phyloP scores from a whole-genome alignment of 352 stramenopile species.

The Blastocystis sp. region DNA sequence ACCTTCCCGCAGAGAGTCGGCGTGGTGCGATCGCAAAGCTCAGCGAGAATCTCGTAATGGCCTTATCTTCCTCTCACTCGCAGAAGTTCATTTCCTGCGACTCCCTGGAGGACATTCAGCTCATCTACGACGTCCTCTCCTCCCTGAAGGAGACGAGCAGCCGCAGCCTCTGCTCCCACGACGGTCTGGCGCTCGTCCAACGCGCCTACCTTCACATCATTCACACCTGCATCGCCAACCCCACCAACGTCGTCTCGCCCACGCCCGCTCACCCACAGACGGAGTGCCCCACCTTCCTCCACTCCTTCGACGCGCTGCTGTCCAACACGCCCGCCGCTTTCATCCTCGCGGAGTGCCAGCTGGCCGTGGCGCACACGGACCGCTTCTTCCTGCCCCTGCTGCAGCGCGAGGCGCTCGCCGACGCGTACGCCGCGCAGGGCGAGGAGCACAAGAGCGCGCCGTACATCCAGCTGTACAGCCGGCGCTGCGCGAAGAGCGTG shows the following conservation, averaged over 20 bases:
- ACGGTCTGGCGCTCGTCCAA: not conserved
- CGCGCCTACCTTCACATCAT: not conserved
- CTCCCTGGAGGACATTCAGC: not conserved
- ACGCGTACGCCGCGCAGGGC: not conserved
- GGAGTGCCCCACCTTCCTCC: not conserved
- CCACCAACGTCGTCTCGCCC: not conserved
- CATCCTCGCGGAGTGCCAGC: not conserved
- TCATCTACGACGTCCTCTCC: not conserved
- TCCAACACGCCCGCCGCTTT: not conserved
- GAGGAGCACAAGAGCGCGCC: not conserved
- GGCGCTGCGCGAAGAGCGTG: not conserved
- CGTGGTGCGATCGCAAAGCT: not conserved
- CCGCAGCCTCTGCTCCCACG: not conserved
- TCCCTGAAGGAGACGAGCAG: not conserved
- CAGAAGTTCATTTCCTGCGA: not conserved
- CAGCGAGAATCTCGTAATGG: constrained; percentile 28
- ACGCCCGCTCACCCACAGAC: not conserved
- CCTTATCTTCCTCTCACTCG: not conserved
- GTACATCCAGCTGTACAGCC: constrained; percentile 20
- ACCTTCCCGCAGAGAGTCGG: not conserved
- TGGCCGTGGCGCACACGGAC: constrained; percentile 7
- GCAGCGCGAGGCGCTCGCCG: constrained; percentile 8
- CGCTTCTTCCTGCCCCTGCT: not conserved
- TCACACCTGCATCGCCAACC: not conserved
- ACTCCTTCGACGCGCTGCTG: not conserved